Conservation (phyloP, 2,329 filamentous ascomycete genomes). For the Ceratocystis eucalypticola region DNA sequence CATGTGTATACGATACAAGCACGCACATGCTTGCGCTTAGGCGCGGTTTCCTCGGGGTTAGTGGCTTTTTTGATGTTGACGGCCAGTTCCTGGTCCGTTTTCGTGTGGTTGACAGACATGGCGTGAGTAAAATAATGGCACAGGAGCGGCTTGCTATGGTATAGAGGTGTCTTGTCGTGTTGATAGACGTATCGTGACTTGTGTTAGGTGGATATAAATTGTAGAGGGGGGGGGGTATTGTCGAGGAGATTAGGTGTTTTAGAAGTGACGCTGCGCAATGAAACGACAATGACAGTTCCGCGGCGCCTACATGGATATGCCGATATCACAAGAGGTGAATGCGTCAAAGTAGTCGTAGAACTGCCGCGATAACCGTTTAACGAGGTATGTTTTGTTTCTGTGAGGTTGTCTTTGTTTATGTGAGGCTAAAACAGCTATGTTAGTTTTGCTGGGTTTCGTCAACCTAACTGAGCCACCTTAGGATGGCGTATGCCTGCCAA, state of each 20-base stretch:
- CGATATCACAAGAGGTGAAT: background rate
- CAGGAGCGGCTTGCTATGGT: background rate
- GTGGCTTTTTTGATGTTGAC: constrained; percentile 61
- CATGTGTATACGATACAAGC: constrained; percentile 97
- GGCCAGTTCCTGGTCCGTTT: constrained; percentile 54
- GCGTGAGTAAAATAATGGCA: background rate
- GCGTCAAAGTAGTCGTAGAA: background rate
- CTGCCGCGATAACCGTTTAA: background rate
- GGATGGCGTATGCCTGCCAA: background rate
- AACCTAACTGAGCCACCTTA: background rate
- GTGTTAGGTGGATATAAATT: background rate
- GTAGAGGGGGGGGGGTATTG: background rate
- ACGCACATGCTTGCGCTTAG: constrained; percentile 84
- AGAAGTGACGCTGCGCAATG: too few species aligned
- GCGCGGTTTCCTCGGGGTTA: constrained; percentile 52
- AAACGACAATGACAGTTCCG: background rate
- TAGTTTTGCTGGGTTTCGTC: background rate
- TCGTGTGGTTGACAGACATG: constrained; percentile 25
- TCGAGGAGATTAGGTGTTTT: background rate
- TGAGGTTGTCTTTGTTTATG: too few species aligned
- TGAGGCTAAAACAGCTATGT: too few species aligned
- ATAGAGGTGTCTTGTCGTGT: background rate
- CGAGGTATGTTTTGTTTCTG: too few species aligned
- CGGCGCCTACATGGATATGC: background rate
- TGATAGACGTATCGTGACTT: too few species aligned